Evolutionary conservation across 192 early-diverging fungal species (phyloP).

Genomic region (Lobosporangium transversale): DNA sequence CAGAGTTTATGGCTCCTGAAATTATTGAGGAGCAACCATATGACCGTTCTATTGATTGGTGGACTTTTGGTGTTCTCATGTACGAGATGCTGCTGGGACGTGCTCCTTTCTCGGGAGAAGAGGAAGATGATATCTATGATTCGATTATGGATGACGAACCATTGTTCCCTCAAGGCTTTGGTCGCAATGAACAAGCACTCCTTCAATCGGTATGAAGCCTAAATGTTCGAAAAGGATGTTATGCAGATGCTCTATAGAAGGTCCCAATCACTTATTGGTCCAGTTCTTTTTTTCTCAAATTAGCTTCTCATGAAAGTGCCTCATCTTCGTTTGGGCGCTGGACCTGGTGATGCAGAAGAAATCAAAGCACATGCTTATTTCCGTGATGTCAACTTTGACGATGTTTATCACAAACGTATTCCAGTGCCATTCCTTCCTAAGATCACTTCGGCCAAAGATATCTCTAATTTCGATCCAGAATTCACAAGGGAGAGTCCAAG

Average conservation of each 20-base stretch:
- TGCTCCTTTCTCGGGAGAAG: constrained; percentile 81
- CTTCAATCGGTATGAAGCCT: constrained; percentile 65
- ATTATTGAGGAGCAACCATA: constrained; percentile 83
- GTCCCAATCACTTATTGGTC: too few species aligned
- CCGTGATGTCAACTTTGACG: constrained; percentile 80
- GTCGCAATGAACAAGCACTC: constrained; percentile 70
- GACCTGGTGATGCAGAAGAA: constrained; percentile 71
- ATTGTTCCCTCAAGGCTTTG: constrained; percentile 76
- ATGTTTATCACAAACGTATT: constrained; percentile 70
- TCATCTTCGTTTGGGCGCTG: constrained; percentile 67
- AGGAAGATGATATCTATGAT: constrained; percentile 88
- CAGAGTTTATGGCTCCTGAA: constrained; percentile 91
- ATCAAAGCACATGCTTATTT: constrained; percentile 83
- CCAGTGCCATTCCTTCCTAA: constrained; percentile 77
- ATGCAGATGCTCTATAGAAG: too few species aligned
- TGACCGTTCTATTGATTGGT: constrained; percentile 85
- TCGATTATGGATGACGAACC: constrained; percentile 85
- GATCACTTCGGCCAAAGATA: constrained; percentile 76
- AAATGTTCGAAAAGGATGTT: too few species aligned
- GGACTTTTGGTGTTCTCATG: constrained; percentile 73
- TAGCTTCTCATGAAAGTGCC: constrained; percentile 62
- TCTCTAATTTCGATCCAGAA: constrained; percentile 97
- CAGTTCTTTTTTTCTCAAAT: too few species aligned
- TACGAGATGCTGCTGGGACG: constrained; percentile 81
- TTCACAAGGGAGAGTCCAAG: constrained; percentile 91